Evolutionary conservation across 305 asterid genomes (phyloP).

Genomic region (Solanum aculeatissimum): DNA sequence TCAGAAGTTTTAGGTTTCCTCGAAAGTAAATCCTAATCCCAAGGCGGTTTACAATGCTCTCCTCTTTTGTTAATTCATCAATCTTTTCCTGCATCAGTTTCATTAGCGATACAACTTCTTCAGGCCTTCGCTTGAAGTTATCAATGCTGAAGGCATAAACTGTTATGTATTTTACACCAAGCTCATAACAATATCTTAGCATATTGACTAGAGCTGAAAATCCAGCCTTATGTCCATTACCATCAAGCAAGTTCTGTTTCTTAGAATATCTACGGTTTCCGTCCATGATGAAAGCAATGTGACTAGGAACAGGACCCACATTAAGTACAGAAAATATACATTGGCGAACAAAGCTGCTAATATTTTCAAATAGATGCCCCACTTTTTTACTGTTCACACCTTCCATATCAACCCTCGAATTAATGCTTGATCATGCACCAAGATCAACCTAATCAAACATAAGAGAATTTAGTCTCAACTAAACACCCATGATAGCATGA

Average conservation of each 20-base stretch:
- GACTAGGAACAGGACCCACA: constrained; percentile 39
- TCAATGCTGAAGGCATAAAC: constrained; percentile 70
- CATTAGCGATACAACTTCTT: constrained; percentile 71
- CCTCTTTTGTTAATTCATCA: constrained; percentile 44
- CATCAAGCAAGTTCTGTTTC: constrained; percentile 26
- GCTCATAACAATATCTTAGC: constrained; percentile 47
- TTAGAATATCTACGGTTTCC: constrained; percentile 61
- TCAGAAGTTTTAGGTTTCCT: constrained; percentile 61
- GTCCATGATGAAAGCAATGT: constrained; percentile 64
- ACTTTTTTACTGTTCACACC: constrained; percentile 7
- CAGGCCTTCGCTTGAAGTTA: constrained; percentile 50
- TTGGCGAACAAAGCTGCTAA: constrained; percentile 26
- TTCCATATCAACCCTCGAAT: constrained; percentile 27
- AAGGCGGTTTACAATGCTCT: constrained; percentile 34
- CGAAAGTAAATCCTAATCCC: constrained; percentile 59
- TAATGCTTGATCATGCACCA: constrained; percentile 1
- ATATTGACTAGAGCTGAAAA: constrained; percentile 38
- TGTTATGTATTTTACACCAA: constrained; percentile 36
- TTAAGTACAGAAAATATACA: constrained; percentile 30
- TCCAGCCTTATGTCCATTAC: constrained; percentile 43
- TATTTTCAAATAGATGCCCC: constrained; percentile 17
- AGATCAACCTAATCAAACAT: constrained; percentile 12
- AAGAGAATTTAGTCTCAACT: neutral
- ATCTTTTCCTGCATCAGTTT: constrained; percentile 58
- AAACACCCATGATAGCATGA: neutral